Evolutionary conservation across 1,284 basidiomycete genomes (phyloP), one percentile per base, ranked within the genome.

Genomic region (Chalciporus sp.): DNA sequence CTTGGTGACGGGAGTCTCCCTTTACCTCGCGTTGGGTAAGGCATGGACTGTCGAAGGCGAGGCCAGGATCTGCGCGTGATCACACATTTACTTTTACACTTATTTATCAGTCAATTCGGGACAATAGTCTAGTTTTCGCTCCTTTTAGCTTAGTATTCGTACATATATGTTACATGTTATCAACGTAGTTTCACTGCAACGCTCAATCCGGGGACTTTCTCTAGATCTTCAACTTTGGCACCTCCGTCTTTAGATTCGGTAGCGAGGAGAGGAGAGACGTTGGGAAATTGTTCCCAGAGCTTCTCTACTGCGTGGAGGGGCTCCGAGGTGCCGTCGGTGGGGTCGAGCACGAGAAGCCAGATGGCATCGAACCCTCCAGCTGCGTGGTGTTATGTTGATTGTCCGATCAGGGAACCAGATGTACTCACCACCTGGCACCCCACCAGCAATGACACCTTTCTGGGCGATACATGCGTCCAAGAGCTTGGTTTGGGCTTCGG

Each of bases 331-430:
- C 74, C 69, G 33, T 70, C 69, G 53, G 74, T 65, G 7, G 88
- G 84, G 51, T 92, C 88, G 61, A 89, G 81, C 7, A 93, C 82
- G 14, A 99, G 82, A 8, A 99, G 76, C 90, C 94, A 99, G 51
- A 99, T 83, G 1, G 97, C 97, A 68, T 99, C 97, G 70, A 92
- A 99, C 1, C 97, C 97, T 4, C 97, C 97, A 27, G 97, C 94
- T 94, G 62, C 52, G 44, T 46, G n/a, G 0, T 45, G 11, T 60
- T 37, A 58, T 35, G 3, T 41, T 42, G 31, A 11, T 11, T 23
- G 12, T 26, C 37, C 7, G 4, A 39, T n/a, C 11, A 16, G 41
- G 42, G 16, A 35, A 19, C 28, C 42, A 51, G 9, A 2, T 9
- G 6, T 26, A 70, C 85, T 59, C 62, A 91, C 94, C 95, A 56